Base-by-base conservation (phyloP, 169 alveolate species). In the Cyclospora cayetanensis region DNA sequence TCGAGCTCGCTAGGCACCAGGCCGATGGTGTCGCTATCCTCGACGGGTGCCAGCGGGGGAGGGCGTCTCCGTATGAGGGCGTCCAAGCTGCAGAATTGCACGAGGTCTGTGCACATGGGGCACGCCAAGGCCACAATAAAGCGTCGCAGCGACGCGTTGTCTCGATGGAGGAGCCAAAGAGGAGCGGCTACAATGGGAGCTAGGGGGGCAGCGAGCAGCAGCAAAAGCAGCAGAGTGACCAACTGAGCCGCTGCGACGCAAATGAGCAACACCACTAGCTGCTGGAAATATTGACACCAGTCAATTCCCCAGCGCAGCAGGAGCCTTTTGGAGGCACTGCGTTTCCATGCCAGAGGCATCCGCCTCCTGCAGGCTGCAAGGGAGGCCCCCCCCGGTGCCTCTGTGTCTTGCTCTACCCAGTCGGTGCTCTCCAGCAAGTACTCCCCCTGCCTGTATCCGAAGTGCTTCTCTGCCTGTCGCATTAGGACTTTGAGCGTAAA, bases 41-140 rank as follows among this genome's bases (percentile, higher is more conserved):
- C n/a, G n/a, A n/a, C n/a, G n/a, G n/a, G n/a, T n/a, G n/a, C n/a
- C n/a, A n/a, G n/a, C n/a, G n/a, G n/a, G 52, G 82, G 4, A 4
- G 50, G 82, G 53, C 34, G 41, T 20, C 82, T 29, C 41, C 85
- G 29, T 37, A 74, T 42, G n/a, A 27, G 37, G 37, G 85, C 63
- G 63, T 37, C 85, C n/a, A 74, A n/a, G 39, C 65, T 74, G 60
- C 85, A 41, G 50, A 74, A 41, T 37, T 74, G 60, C 85, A 74
- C 65, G 34, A 39, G 20, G 39, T 42, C 65, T 22, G 85, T 74
- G 85, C 85, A 74, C 53, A 74, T 74, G 22, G 63, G 63, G 63
- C 85, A 74, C 53, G 39, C 74, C 18, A 74, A 74, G 3, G 85
- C 85, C 25, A 37, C 37, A 4, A n/a, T 74, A n/a, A 37, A 74